These are phyloP conservation scores for Leccinum solheimii DNA, from an alignment of 1,284 basidiomycete species.

Conservation along the genomic window DNA sequence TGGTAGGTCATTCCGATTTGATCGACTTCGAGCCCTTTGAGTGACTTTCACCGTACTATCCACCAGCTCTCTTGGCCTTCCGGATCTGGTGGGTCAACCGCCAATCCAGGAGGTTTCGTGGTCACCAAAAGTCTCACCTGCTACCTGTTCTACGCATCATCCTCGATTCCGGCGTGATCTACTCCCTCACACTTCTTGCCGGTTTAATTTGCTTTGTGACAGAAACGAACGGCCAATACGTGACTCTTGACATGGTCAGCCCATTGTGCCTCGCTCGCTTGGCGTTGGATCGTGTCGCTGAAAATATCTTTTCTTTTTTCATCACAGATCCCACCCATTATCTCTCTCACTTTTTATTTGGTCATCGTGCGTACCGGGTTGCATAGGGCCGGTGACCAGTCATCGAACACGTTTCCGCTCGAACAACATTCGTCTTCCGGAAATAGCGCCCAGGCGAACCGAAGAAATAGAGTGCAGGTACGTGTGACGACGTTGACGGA, in stretches of 20 bases:
- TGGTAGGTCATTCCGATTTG: not conserved
- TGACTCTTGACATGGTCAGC: not conserved
- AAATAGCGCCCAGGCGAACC: not conserved
- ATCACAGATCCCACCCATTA: not conserved
- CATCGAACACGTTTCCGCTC: not conserved
- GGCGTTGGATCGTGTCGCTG: not conserved
- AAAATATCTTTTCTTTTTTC: not conserved
- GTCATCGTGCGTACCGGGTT: not conserved
- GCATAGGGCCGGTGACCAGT: not conserved
- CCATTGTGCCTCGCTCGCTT: not conserved
- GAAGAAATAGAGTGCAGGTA: not conserved
- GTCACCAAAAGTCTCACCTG: not conserved
- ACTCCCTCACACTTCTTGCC: not conserved
- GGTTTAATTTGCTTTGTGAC: not conserved
- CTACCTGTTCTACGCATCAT: not conserved
- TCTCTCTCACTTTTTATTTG: not conserved
- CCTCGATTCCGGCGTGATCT: not conserved
- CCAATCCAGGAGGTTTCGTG: not conserved
- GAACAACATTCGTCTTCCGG: not conserved
- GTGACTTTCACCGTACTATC: not conserved
- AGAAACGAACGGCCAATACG: not conserved
- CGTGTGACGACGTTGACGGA: not conserved
- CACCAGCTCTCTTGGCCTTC: not conserved
- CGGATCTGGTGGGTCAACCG: constrained; percentile 1
- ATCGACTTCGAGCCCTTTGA: not conserved